Percentiles rank a stretch among this genome's conserved stretches.
Conservation (phyloP, 2,329 filamentous ascomycete species). For the Botryosphaeria dothidea region DNA sequence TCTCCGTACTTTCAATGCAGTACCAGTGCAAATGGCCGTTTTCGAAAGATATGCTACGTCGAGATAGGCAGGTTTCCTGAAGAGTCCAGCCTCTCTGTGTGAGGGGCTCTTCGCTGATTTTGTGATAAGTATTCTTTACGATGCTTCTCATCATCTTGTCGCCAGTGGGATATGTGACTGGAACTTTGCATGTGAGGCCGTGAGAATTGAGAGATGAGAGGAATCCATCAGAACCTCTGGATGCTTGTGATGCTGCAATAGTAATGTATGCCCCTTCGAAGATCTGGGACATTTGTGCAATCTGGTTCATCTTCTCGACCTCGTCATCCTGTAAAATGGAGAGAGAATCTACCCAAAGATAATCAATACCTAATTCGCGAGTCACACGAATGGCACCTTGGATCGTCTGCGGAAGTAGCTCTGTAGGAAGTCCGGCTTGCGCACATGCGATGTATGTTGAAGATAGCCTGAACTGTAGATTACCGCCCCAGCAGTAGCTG, state of each 20-base stretch:
- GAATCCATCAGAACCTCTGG: background rate
- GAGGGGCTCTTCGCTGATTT: background rate
- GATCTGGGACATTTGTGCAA: background rate
- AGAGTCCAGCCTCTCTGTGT: conserved; percentile 7
- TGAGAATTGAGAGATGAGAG: background rate
- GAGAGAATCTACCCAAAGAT: conserved; percentile 5
- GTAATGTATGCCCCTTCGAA: background rate
- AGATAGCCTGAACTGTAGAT: background rate
- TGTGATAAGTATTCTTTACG: background rate
- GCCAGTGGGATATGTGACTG: background rate
- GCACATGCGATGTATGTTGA: background rate
- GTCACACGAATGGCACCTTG: background rate
- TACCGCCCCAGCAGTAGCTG: background rate
- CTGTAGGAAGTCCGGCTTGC: background rate
- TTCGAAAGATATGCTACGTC: background rate
- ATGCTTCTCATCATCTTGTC: background rate
- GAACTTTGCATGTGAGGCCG: background rate
- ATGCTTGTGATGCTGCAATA: background rate
- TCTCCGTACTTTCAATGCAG: background rate
- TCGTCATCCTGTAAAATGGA: conserved; percentile 1
- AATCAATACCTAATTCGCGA: background rate
- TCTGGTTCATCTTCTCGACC: background rate
- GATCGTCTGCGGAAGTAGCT: background rate
- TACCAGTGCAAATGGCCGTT: background rate
- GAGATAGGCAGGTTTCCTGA: conserved; percentile 2